phyloP scores from a whole-genome alignment of 495 filamentous ascomycete genomes.

The Recurvomyces mirabilis region DNA sequence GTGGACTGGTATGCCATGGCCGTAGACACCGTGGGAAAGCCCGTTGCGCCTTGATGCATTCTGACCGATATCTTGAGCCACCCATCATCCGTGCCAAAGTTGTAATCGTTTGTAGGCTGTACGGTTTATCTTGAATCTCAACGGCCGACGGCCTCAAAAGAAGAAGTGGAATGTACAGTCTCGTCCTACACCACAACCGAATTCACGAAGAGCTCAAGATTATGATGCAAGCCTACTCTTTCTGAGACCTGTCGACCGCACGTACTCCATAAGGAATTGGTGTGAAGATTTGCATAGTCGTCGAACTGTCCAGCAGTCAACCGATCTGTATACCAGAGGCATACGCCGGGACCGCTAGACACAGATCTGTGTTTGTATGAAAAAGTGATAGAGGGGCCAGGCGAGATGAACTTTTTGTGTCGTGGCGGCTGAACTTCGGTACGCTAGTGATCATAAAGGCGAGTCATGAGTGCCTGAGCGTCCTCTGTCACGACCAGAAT shows the following conservation, averaged over 20 bases:
- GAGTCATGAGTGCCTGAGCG: no score
- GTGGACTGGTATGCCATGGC: no score
- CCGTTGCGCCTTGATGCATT: no score
- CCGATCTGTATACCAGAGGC: background rate
- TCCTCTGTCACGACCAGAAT: no score
- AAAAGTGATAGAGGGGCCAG: background rate
- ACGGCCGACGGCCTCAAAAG: slow-evolving; percentile 8
- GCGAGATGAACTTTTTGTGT: background rate
- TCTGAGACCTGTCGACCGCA: slow-evolving; percentile 15
- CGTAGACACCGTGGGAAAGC: no score
- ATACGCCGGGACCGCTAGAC: slow-evolving; percentile 4
- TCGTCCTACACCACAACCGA: background rate
- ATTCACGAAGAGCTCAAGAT: slow-evolving; percentile 10
- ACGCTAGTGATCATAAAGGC: background rate
- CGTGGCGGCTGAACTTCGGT: background rate
- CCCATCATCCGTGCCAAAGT: no score
- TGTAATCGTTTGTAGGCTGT: no score
- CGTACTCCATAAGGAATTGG: background rate
- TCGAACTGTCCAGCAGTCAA: slow-evolving; percentile 11
- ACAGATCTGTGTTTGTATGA: slow-evolving; percentile 3
- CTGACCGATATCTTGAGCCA: no score
- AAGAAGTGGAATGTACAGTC: slow-evolving; percentile 17
- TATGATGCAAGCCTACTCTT: background rate
- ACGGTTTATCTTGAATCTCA: slow-evolving; percentile 14
- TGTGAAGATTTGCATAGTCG: slow-evolving; percentile 9